Conservation (phyloP, 2,329 filamentous ascomycete species). For the Aspergillus aculeatinus region DNA sequence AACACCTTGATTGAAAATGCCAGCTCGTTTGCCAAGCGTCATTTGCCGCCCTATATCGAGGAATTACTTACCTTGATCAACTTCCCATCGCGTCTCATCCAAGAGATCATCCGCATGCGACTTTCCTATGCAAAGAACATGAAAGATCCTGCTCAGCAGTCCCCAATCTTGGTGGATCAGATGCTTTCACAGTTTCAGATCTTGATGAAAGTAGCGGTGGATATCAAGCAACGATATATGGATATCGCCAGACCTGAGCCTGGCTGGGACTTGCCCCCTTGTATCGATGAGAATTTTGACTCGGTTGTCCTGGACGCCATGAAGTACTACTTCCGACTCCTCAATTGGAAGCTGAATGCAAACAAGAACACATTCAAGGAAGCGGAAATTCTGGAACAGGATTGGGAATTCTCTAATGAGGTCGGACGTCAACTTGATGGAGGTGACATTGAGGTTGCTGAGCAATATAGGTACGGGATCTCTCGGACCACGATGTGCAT, state of each 20-base stretch:
- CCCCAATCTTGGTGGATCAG: conserved; percentile 90
- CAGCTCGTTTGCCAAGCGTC: conserved; percentile 78
- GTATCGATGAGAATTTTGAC: conserved; percentile 96
- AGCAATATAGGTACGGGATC: conserved; percentile 73
- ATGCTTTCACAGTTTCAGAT: conserved; percentile 98
- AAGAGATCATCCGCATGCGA: conserved; percentile 92
- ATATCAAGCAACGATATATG: conserved; percentile 87
- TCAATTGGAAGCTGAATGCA: conserved; percentile 95
- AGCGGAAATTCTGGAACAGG: conserved; percentile 92
- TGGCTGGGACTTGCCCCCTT: conserved; percentile 93
- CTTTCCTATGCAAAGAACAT: conserved; percentile 90
- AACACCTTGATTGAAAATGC: conserved; percentile 84
- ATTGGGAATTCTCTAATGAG: conserved; percentile 96
- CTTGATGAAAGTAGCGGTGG: conserved; percentile 82
- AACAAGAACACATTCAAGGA: conserved; percentile 99
- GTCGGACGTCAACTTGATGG: conserved; percentile 88
- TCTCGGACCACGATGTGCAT: background rate
- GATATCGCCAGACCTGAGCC: conserved; percentile 80
- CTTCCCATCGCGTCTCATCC: conserved; percentile 91
- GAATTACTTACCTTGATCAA: conserved; percentile 95
- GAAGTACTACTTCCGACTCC: conserved; percentile 97
- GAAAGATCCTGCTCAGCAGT: conserved; percentile 91
- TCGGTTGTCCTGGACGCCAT: conserved; percentile 86
- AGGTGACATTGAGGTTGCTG: conserved; percentile 93
- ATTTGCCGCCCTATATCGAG: conserved; percentile 94